Conservation (phyloP, 805 yeast species). For the Metschnikowia cerradonensis region DNA sequence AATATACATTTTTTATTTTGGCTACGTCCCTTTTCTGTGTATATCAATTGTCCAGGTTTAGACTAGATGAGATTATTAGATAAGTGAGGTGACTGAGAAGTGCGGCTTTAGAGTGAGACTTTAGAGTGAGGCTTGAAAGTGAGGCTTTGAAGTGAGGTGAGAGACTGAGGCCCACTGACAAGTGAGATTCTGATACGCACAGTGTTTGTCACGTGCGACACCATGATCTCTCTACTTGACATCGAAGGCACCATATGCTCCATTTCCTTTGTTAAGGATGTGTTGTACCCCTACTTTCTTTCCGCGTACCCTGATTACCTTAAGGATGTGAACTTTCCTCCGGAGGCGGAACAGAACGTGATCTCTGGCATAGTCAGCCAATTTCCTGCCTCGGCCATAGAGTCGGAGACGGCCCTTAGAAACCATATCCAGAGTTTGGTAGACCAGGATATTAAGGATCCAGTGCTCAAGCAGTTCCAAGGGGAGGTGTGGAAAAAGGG, state of each 20-base stretch:
- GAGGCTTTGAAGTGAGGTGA: too few species aligned
- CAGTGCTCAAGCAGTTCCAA: constrained; percentile 71
- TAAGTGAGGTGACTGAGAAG: too few species aligned
- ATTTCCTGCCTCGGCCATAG: constrained; percentile 41
- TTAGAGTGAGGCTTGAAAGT: too few species aligned
- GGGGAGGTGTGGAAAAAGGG: constrained; percentile 83
- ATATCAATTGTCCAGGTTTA: too few species aligned
- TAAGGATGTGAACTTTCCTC: constrained; percentile 21
- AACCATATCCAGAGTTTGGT: constrained; percentile 57
- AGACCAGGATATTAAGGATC: constrained; percentile 66
- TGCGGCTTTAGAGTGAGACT: too few species aligned
- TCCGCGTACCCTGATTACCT: constrained; percentile 43
- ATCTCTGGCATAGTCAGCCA: constrained; percentile 32
- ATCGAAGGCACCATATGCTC: constrained; percentile 95
- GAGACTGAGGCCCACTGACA: too few species aligned
- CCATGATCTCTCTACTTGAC: constrained; percentile 48
- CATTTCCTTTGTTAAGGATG: constrained; percentile 79
- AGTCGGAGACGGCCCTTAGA: constrained; percentile 30
- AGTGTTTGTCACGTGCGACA: neutral
- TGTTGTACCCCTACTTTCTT: constrained; percentile 72
- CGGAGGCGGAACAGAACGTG: constrained; percentile 9
- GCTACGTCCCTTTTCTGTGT: too few species aligned
- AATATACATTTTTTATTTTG: too few species aligned
- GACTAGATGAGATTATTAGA: too few species aligned
- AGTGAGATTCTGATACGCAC: too few species aligned